These are phyloP conservation scores for Leccinum variicolor DNA, from an alignment of 768 basidiomycete genomes.

Conservation along the genomic window DNA sequence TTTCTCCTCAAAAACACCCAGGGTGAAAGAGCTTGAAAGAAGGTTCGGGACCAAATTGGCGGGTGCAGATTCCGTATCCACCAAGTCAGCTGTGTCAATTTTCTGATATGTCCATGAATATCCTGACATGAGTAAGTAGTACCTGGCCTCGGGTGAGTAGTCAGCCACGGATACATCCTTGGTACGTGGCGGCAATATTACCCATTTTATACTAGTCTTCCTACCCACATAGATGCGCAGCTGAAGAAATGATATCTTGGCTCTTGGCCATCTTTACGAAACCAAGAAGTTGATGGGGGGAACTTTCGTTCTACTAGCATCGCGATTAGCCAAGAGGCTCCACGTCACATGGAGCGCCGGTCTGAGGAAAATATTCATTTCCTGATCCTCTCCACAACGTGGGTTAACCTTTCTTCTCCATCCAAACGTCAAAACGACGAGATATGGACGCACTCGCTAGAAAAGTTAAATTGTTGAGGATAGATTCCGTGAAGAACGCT, in stretches of 20 bases:
- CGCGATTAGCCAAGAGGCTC: neutral
- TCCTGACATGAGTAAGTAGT: conserved; percentile 9
- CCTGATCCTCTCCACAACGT: conserved; percentile 14
- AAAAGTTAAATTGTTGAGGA: neutral
- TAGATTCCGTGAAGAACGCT: neutral
- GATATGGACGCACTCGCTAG: neutral
- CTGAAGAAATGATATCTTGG: conserved; percentile 9
- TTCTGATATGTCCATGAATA: conserved; percentile 11
- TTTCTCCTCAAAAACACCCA: neutral
- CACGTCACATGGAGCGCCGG: too few species aligned
- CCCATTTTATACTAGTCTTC: conserved; percentile 4
- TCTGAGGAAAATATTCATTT: neutral
- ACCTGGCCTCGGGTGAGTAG: conserved; percentile 3
- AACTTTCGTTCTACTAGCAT: neutral
- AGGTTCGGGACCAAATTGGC: neutral
- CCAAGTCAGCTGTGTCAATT: conserved; percentile 3
- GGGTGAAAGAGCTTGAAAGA: neutral
- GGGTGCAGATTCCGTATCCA: conserved; percentile 17
- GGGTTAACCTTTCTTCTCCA: conserved; percentile 19
- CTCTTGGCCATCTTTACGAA: conserved; percentile 8
- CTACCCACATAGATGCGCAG: conserved; percentile 6
- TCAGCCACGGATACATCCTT: neutral
- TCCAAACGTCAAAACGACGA: neutral
- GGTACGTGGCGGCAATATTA: conserved; percentile 22
- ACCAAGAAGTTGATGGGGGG: conserved; percentile 11